A percentile compares a stretch with the other conserved stretches of the same genome.
These are phyloP conservation scores for Pseudotulostoma volvatum DNA, from an alignment of 495 filamentous ascomycete genomes.

Conservation along the genomic window DNA sequence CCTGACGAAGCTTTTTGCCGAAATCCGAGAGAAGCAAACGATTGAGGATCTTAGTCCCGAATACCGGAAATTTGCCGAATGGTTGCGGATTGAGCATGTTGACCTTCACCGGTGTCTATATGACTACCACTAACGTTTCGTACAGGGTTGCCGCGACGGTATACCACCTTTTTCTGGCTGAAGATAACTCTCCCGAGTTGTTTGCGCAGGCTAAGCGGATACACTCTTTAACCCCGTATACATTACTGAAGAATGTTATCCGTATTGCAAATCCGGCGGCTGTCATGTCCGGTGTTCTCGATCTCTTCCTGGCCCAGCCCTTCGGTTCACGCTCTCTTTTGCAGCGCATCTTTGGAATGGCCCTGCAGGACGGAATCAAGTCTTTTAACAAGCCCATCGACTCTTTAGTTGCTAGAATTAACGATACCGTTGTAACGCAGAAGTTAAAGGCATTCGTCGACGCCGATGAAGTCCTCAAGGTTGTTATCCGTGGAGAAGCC, in stretches of 20 bases:
- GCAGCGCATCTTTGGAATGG: constrained; percentile 84
- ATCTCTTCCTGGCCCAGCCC: constrained; percentile 88
- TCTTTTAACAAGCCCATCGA: constrained; percentile 75
- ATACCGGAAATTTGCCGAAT: constrained; percentile 97
- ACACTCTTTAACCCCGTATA: constrained; percentile 86
- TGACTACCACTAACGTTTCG: constrained; percentile 2
- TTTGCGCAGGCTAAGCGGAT: constrained; percentile 89
- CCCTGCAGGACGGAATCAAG: constrained; percentile 76
- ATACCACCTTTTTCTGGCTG: constrained; percentile 92
- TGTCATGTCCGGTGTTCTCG: constrained; percentile 84
- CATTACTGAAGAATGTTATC: constrained; percentile 87
- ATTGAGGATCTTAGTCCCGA: constrained; percentile 81
- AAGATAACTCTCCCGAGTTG: constrained; percentile 91
- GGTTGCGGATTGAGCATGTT: constrained; percentile 76
- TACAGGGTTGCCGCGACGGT: constrained; percentile 73
- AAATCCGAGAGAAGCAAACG: constrained; percentile 73
- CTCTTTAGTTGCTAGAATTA: constrained; percentile 52
- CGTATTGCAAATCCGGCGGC: constrained; percentile 88
- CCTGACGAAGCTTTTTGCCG: constrained; percentile 79
- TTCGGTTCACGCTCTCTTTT: constrained; percentile 79
- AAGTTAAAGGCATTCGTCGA: constrained; percentile 70
- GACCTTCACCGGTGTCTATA: not conserved
- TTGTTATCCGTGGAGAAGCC: constrained; percentile 56
- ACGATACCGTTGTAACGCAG: constrained; percentile 57
- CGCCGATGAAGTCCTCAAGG: constrained; percentile 55